Conservation (phyloP, 805 yeast species). For the Wickerhamiella kazuoi region DNA sequence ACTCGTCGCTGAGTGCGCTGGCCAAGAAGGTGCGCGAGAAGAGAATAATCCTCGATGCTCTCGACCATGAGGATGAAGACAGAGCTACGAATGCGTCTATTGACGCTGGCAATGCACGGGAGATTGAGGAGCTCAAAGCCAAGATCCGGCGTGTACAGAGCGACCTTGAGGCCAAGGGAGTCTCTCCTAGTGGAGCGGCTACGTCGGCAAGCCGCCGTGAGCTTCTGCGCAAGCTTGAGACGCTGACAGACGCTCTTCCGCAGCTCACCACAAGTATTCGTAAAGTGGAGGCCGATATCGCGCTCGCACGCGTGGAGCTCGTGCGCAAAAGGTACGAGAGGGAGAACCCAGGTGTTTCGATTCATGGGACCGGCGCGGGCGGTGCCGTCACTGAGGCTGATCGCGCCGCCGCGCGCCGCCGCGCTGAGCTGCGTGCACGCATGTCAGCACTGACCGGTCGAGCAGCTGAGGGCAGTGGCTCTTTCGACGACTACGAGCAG, state of each 20-base stretch:
- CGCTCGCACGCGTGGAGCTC: conserved; percentile 45
- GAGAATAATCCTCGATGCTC: conserved; percentile 48
- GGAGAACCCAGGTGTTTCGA: conserved; percentile 52
- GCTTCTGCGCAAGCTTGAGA: conserved; percentile 39
- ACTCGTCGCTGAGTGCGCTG: conserved; percentile 29
- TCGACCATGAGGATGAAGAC: conserved; percentile 36
- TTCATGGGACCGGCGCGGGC: conserved; percentile 69
- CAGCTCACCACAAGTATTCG: conserved; percentile 45
- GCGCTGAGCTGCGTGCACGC: conserved; percentile 61
- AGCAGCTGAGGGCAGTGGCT: conserved; percentile 27
- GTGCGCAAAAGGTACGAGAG: conserved; percentile 37
- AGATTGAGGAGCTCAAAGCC: conserved; percentile 46
- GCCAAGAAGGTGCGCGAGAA: conserved; percentile 55
- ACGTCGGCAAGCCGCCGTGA: conserved; percentile 27
- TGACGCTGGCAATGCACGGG: conserved; percentile 28
- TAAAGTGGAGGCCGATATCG: conserved; percentile 48
- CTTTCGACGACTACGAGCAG: conserved; percentile 36
- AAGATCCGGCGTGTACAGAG: conserved; percentile 34
- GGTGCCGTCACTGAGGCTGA: conserved; percentile 78
- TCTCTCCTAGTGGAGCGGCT: conserved; percentile 12
- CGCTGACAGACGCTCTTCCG: conserved; percentile 58
- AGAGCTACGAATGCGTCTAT: conserved; percentile 23
- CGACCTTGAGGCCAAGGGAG: conserved; percentile 15
- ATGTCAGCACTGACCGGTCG: conserved; percentile 90
- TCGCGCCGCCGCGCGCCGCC: conserved; percentile 59